A percentile compares a stretch with the other conserved stretches of the same genome.
phyloP scores from a whole-genome alignment of 495 filamentous ascomycete species.

The Mytilinidion resinicola region DNA sequence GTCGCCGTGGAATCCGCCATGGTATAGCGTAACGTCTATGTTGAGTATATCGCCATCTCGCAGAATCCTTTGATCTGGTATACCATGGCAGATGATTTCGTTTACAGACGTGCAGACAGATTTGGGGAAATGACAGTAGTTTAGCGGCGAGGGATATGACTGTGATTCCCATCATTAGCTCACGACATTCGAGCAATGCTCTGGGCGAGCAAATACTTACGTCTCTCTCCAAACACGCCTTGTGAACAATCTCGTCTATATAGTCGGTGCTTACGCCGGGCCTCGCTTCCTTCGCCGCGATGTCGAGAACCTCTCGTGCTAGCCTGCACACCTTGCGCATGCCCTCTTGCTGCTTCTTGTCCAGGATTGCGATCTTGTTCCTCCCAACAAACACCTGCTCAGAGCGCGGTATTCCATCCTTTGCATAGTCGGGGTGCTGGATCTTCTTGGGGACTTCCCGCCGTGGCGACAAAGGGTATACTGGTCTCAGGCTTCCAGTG shows the following conservation, averaged over 20 bases:
- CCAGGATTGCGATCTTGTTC: conserved; percentile 76
- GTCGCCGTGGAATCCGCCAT: conserved; percentile 41
- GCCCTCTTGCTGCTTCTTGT: conserved; percentile 68
- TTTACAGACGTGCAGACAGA: conserved; percentile 94
- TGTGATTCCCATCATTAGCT: conserved; percentile 32
- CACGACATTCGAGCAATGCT: not conserved
- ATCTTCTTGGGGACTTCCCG: conserved; percentile 76
- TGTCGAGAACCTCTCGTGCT: conserved; percentile 87
- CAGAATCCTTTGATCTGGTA: conserved; percentile 38
- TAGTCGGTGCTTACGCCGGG: conserved; percentile 95
- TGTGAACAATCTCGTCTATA: conserved; percentile 92
- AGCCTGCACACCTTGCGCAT: conserved; percentile 93
- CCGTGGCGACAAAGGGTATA: conserved; percentile 77
- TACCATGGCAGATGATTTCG: conserved; percentile 69
- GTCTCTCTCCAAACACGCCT: conserved; percentile 87
- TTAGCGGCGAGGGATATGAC: conserved; percentile 94
- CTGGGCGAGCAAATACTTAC: conserved; percentile 45
- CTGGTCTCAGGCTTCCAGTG: conserved; percentile 73
- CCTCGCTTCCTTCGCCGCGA: conserved; percentile 69
- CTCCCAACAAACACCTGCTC: conserved; percentile 63
- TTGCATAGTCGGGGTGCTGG: conserved; percentile 75
- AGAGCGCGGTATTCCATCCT: conserved; percentile 73
- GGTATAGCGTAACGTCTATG: conserved; percentile 41
- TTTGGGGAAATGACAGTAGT: conserved; percentile 96
- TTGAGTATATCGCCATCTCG: conserved; percentile 42